Base-by-base conservation (phyloP, 208 protist genomes). In the Acanthamoeba lenticulata region DNA sequence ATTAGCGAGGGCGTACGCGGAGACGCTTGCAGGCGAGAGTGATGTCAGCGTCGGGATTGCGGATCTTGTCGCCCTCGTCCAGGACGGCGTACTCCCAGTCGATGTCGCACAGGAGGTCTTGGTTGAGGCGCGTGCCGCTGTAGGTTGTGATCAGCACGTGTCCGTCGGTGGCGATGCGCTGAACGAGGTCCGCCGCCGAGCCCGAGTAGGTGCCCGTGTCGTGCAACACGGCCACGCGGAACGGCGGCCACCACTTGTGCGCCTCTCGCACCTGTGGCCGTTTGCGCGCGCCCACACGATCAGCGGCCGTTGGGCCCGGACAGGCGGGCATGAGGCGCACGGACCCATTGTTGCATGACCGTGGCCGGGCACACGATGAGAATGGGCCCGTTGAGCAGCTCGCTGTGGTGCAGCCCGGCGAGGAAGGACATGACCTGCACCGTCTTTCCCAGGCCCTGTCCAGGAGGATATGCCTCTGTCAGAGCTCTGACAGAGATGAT, bases 61-160 rank as follows among this genome's bases (percentile, higher is more conserved):
- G 96, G 79, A 99, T 98, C 90, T 98, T 98, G 96, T 99, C 99
- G 11, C 99, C 99, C 95, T 99, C 99, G 94, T 99, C 99, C 52
- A 99, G 97, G 11, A 99, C 97, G 32, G 99, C 95, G 95, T 99
- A 99, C 94, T 98, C 97, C 97, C 99, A 99, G 19, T 94, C 65
- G 24, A 93, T 27, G 11, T 92, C 36, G 27, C 95, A 44, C 42
- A 97, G 21, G 2, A 91, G 9, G 5, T 95, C 90, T 83, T 95
- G 91, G 47, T 98, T 92, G 40, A 96, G 85, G 19, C 98, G 96
- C 52, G 99, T 81, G 32, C 95, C 94, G 4, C 98, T 94, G 94
- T 99, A 99, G 9, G 99, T 99, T 29, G 98, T 99, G 49, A 99
- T 91, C 2, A 99, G 57, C 19, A 99, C 96, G 81, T 91, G n/a